Evolutionary conservation across 2,329 filamentous ascomycete genomes (phyloP), one percentile per base, ranked within the genome.

Genomic region (Aspergillus eucalypticola): DNA sequence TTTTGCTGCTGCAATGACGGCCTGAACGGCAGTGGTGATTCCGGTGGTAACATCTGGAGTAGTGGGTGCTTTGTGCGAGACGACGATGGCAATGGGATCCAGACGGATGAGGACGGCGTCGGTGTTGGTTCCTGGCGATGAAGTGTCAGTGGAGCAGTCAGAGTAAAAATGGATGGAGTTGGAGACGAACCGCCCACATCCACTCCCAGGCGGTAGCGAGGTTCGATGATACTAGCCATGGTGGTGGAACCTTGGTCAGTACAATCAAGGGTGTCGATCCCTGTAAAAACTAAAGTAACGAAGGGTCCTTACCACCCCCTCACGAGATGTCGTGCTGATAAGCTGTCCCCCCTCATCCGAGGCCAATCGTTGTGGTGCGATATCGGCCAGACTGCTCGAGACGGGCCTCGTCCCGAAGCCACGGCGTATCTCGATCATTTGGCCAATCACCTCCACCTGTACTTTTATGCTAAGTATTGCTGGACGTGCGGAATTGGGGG

Each of bases 41-140:
- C 79, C 78, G 5, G 68, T 71, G 2, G 76, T 80, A 8, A 80
- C 76, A 64, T 81, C 73, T 27, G 75, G 67, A 27, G 74, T 79
- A 35, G 67, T 77, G 49, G 71, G 78, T 42, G 74, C 76, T 64
- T 79, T 79, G 66, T 72, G 63, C 25, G 63, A 68, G 23, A 69
- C 68, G 42, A 74, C 58, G 4, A 78, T 67, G 19, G 67, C 60
- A 55, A 67, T 59, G 8, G 67, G 64, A 15, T 66, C 60, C 5
- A 69, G 66, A 2, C 64, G 71, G 8, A 75, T 63, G 32, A 73
- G 63, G 10, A 70, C 70, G 4, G 69, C 70, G 62, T 76, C 74
- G 8, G 73, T 79, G 63, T 78, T 78, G 15, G 74, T 78, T 11
- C 76, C 75, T 67, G 1, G 46, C 1, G 39, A 6, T 2, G 10